Conservation (phyloP, 164 flowering plant species). For the Kingdonia uniflora region DNA sequence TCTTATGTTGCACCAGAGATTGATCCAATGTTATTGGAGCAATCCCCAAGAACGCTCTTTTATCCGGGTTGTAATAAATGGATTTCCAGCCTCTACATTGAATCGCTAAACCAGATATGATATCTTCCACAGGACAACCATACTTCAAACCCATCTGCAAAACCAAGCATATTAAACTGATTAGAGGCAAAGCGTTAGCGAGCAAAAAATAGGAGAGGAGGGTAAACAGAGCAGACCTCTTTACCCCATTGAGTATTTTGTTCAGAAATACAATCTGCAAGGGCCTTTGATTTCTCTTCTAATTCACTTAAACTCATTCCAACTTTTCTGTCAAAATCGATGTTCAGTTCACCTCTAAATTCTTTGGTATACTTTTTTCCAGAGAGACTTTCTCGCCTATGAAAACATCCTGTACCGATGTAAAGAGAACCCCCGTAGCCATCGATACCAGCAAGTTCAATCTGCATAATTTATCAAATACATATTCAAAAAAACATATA, state of each 20-base stretch:
- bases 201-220: slow-evolving; percentile 5
- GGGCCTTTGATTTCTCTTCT: not conserved
- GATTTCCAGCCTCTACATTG: too few relatives aligned
- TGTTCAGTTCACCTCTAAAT: not conserved
- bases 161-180: too few relatives aligned
- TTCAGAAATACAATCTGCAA: not conserved
- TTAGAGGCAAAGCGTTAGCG: not conserved
- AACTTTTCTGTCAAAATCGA: not conserved
- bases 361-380: slow-evolving; percentile 18
- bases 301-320: not conserved
- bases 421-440: slow-evolving; percentile 24
- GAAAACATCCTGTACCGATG: slow-evolving; percentile 34
- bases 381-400: slow-evolving; percentile 22
- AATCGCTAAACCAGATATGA: too few relatives aligned
- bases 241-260: not conserved
- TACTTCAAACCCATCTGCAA: too few relatives aligned
- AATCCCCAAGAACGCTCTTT: slow-evolving; percentile 19
- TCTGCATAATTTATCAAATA: too few relatives aligned
- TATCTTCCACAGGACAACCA: too few relatives aligned
- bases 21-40: too few relatives aligned
- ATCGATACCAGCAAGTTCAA: slow-evolving; percentile 21
- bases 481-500: too few relatives aligned
- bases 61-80: slow-evolving; percentile 19
- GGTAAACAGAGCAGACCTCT: slow-evolving; percentile 12
- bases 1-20: too few relatives aligned